Conservation (phyloP, 106 monocot species). For the Amphibolis antarctica region DNA sequence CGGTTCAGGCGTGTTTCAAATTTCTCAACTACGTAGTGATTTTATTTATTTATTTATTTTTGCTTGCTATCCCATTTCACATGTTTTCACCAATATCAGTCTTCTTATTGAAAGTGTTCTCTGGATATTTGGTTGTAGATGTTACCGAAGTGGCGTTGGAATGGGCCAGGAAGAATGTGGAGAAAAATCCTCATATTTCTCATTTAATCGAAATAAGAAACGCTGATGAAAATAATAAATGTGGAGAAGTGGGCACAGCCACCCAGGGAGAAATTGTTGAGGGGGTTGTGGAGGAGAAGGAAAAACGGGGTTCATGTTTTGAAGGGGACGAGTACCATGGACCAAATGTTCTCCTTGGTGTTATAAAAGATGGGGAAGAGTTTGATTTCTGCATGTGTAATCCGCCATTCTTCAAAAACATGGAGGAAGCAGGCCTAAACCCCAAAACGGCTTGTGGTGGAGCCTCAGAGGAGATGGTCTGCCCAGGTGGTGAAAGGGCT, state of each 20-base stretch:
- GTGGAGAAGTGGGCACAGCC: background rate
- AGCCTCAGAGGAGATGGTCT: slow-evolving; percentile 80
- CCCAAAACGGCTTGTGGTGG: slow-evolving; percentile 90
- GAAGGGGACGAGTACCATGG: background rate
- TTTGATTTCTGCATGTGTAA: slow-evolving; percentile 99
- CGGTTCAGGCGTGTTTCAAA: background rate
- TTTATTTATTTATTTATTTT: background rate
- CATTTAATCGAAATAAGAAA: slow-evolving; percentile 73
- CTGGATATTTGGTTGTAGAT: slow-evolving; percentile 33
- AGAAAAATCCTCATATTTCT: slow-evolving; percentile 73
- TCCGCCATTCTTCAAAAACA: slow-evolving; percentile 86
- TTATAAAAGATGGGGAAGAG: slow-evolving; percentile 58
- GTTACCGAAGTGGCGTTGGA: slow-evolving; percentile 70
- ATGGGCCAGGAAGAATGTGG: slow-evolving; percentile 81
- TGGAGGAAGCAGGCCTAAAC: slow-evolving; percentile 74
- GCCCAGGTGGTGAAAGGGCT: slow-evolving; percentile 70
- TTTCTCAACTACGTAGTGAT: background rate
- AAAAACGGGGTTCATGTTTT: background rate
- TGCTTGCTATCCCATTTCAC: background rate
- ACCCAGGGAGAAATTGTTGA: background rate
- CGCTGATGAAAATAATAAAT: slow-evolving; percentile 18
- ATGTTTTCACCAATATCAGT: background rate
- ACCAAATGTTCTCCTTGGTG: slow-evolving; percentile 52
- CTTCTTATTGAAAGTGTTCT: background rate
- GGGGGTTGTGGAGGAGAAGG: background rate